phyloP scores from a whole-genome alignment of 768 basidiomycete species.

The Paxillus ammoniavirescens region DNA sequence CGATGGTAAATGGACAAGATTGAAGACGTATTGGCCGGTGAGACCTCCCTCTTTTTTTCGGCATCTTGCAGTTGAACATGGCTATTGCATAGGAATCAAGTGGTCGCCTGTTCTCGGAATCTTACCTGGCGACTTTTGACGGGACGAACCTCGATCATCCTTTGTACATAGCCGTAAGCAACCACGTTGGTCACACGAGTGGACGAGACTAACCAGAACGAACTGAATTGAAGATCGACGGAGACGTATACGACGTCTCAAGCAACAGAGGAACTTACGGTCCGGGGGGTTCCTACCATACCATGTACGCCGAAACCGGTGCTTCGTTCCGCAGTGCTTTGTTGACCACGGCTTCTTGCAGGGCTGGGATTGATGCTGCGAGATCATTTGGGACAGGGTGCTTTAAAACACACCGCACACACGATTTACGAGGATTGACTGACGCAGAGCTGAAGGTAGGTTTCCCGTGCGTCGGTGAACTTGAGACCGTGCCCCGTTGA shows the following conservation, averaged over 20 bases:
- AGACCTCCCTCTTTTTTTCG: constrained; percentile 11
- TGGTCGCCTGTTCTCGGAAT: constrained; percentile 75
- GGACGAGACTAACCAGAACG: constrained; percentile 2
- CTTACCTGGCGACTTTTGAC: constrained; percentile 62
- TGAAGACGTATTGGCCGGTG: constrained; percentile 68
- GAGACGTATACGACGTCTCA: constrained; percentile 92
- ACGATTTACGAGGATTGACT: constrained; percentile 82
- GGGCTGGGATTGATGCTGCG: constrained; percentile 87
- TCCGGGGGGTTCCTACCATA: constrained; percentile 80
- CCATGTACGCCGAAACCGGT: constrained; percentile 46
- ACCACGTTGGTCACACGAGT: constrained; percentile 10
- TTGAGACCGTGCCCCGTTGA: background rate
- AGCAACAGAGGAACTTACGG: constrained; percentile 75
- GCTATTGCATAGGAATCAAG: constrained; percentile 40
- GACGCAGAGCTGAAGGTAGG: constrained; percentile 69
- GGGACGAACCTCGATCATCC: constrained; percentile 65
- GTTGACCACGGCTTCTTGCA: constrained; percentile 30
- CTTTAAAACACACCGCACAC: constrained; percentile 85
- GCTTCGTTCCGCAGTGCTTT: constrained; percentile 19
- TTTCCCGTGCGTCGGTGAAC: constrained; percentile 8
- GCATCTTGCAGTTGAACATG: background rate
- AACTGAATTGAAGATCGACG: constrained; percentile 65
- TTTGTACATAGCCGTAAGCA: constrained; percentile 78
- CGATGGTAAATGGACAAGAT: constrained; percentile 57
- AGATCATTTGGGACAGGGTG: constrained; percentile 93